These are phyloP conservation scores for Penicillium polonicum DNA, from an alignment of 2,329 filamentous ascomycete genomes.

Conservation along the genomic window DNA sequence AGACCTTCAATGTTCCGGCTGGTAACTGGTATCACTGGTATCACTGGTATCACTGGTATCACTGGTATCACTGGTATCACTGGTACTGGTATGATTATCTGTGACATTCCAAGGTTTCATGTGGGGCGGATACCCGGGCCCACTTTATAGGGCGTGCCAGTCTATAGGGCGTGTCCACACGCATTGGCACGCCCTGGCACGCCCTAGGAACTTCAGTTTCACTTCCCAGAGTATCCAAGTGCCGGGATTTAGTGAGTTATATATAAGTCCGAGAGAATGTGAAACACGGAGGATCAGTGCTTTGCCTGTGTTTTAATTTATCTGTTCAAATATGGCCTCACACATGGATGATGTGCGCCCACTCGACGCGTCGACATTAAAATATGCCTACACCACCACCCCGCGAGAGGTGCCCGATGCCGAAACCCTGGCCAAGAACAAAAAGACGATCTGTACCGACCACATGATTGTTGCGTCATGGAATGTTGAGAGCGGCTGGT, in stretches of 20 bases:
- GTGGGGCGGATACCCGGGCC: background rate
- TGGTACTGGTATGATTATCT: background rate
- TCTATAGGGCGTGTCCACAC: too few species aligned
- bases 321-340: background rate
- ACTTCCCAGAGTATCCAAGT: too few species aligned
- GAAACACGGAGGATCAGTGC: too few species aligned
- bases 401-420: background rate
- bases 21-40: background rate
- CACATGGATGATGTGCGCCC: background rate
- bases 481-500: constrained; percentile 65
- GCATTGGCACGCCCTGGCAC: too few species aligned
- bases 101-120: too few species aligned
- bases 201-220: too few species aligned
- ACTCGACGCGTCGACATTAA: background rate
- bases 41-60: too few species aligned
- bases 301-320: too few species aligned
- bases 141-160: too few species aligned
- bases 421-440: background rate
- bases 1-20: background rate
- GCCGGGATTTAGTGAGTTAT: too few species aligned
- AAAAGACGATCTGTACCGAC: constrained; percentile 47
- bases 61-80: too few species aligned
- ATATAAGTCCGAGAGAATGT: too few species aligned
- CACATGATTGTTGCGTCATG: constrained; percentile 76
- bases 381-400: background rate